Evolutionary conservation across 192 early-diverging fungal genomes (phyloP).

Genomic region (Ambispora gerdemannii): DNA sequence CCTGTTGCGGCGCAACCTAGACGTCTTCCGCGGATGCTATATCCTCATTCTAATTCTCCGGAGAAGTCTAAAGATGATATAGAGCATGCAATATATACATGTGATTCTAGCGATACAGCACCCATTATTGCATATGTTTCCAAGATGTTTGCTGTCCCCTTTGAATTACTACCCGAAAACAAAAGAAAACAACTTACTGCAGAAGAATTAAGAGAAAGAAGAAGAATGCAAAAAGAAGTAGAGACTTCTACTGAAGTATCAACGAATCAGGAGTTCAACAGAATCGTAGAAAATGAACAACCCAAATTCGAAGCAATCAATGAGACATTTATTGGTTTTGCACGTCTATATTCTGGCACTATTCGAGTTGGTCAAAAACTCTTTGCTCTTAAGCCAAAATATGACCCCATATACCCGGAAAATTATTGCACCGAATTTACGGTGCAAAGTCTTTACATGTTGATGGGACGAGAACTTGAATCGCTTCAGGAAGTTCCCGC

Average conservation of each 20-base stretch:
- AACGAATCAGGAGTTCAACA: slow-evolving; percentile 32
- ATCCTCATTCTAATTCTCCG: slow-evolving; percentile 47
- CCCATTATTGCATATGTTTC: slow-evolving; percentile 86
- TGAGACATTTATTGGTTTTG: slow-evolving; percentile 85
- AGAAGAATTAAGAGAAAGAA: slow-evolving; percentile 85
- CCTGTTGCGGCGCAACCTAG: slow-evolving; percentile 76
- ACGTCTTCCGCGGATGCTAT: slow-evolving; percentile 77
- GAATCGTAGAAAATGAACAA: slow-evolving; percentile 34
- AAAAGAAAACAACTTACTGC: slow-evolving; percentile 69
- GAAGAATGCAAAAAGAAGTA: slow-evolving; percentile 48
- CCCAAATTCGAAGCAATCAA: slow-evolving; percentile 38
- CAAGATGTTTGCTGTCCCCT: slow-evolving; percentile 90
- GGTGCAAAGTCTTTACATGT: slow-evolving; percentile 80
- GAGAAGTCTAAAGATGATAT: slow-evolving; percentile 52
- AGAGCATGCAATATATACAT: slow-evolving; percentile 74
- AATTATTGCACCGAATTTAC: slow-evolving; percentile 66
- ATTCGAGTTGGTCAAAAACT: slow-evolving; percentile 82
- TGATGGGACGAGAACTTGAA: slow-evolving; percentile 96
- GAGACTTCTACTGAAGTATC: slow-evolving; percentile 5
- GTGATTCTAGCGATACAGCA: slow-evolving; percentile 55
- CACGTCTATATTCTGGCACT: slow-evolving; percentile 89
- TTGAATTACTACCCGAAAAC: slow-evolving; percentile 69
- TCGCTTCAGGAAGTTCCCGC: slow-evolving; percentile 80
- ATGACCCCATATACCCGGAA: slow-evolving; percentile 62
- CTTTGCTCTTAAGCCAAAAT: slow-evolving; percentile 93